Evolutionary conservation across 495 filamentous ascomycete genomes (phyloP), one percentile per base, ranked within the genome.

Genomic region (Podospora pseudopauciseta): DNA sequence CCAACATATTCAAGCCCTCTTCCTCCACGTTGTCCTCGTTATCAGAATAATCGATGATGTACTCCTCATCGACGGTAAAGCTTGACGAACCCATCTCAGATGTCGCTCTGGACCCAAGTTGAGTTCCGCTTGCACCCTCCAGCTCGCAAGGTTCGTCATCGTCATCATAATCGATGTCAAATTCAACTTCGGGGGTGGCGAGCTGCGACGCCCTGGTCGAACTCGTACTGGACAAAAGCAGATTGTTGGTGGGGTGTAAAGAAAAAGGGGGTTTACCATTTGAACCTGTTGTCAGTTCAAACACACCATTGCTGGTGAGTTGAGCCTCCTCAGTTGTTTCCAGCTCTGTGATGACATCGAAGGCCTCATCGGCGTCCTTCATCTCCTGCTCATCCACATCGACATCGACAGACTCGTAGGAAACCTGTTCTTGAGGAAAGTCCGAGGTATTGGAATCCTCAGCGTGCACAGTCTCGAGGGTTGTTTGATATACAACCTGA

Each of bases 121-220:
- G 15, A 26, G 0, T 19, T 20, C 18, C 11, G n/a, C 1, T 20
- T 5, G 23, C 5, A 13, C n/a, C 6, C 23, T 20, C 55, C 55
- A 58, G 44, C 49, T 28, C 19, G 15, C 39, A 15, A 30, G 60
- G 39, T 15, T 65, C 67, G 26, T 81, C 79, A 62, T 80, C 73
- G 60, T 80, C 73, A 56, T 77, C 74, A 60, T 72, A 75, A 70
- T 78, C 74, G 32, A 75, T 78, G 65, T 74, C 3, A 32, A 26
- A 34, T 28, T 32, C 59, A 26, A 18, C 16, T 15, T 67, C 67
- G 56, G 65, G 34, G 65, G 16, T 39, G 18, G 15, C 61, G 39
- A 3, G 39, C 39, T 11, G 39, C 39, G 39, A 16, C 9, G 13
- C 2, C 2, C 9, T 49, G n/a, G 32, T 4, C 30, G 20, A 7